phyloP scores from a whole-genome alignment of 345 rosid species.

The Salix dunnii region DNA sequence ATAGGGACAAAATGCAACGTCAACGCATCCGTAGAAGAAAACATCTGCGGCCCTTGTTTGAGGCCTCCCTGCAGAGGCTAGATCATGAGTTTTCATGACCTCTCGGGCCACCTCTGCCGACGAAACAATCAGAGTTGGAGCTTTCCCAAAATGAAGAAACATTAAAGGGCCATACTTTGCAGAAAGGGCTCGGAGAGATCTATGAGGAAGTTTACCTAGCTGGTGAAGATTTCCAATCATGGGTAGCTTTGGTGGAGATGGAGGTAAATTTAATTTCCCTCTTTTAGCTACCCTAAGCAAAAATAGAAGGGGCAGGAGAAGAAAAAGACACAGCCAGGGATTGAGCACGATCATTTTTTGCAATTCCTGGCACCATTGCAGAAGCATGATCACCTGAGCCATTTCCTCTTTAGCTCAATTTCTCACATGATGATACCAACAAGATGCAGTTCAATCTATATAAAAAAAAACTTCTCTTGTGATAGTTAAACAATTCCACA shows the following conservation, averaged over 20 bases:
- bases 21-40: slow-evolving; percentile 9
- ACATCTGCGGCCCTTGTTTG: slow-evolving; percentile 4
- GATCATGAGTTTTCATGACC: slow-evolving; percentile 18
- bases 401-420: not conserved
- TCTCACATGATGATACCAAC: too few species aligned
- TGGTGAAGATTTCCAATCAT: slow-evolving; percentile 28
- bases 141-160: slow-evolving; percentile 10
- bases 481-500: too few species aligned
- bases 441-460: too few species aligned
- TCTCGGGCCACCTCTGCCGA: slow-evolving; percentile 16
- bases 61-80: slow-evolving; percentile 14
- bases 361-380: slow-evolving; percentile 2
- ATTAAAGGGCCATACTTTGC: slow-evolving; percentile 21
- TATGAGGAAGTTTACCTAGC: slow-evolving; percentile 10
- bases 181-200: slow-evolving; percentile 9
- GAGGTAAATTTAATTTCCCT: slow-evolving; percentile 14
- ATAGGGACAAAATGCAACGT: slow-evolving; percentile 19
- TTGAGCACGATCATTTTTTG: not conserved
- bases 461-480: too few species aligned
- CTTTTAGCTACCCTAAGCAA: not conserved
- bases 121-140: slow-evolving; percentile 26
- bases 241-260: slow-evolving; percentile 21
- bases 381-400: not conserved
- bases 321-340: not conserved
- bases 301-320: not conserved